Base-by-base conservation (phyloP, 78 protist genomes). In the Andalucia godoyi region DNA sequence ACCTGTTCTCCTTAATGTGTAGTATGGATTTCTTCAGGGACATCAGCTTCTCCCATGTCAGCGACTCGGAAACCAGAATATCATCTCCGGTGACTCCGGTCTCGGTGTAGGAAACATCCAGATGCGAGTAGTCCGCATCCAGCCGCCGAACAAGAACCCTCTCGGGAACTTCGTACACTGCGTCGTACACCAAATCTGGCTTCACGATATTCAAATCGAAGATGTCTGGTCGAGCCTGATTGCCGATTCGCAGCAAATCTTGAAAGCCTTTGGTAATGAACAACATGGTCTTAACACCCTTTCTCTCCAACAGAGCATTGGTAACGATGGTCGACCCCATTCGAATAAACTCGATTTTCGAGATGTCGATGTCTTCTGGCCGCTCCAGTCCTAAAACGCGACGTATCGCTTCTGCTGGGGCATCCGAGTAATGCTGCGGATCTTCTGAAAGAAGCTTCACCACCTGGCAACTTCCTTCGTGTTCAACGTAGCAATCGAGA, bases 291-390 rank as follows among this genome's bases (percentile, higher is more conserved):
- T 50, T 61, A 12, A 74, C 92, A 34, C 95, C 98, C 30, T 89
- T 72, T 25, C 98, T 47, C 55, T 94, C 98, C 15, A 94, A 74
- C 39, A 94, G 77, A 0, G 98, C 98, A 70, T 94, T 94, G 32
- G 98, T 94, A 17, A 95, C 98, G 12, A 90, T 94, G 0, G 98
- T 94, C 23, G 98, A 91, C 37, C 97, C 98, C 98, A 94, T 94
- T 29, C 94, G 67, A 29, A 81, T 86, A 42, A 21, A 71, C 30
- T 32, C 76, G 49, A 91, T 83, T 27, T 41, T 50, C 7, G 41
- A 17, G 4, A 80, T 80, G 51, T 82, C 76, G 25, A 71, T 33
- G 55, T 64, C 9, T 6, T 9, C 69, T 21, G n/a, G 21, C 13
- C 7, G 45, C 25, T 53, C 32, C 25, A 49, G 21, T 23, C 32